Percentiles rank a stretch among this genome's conserved stretches.
These are phyloP conservation scores for Kwoniella dejecticola DNA, from an alignment of 768 basidiomycete species.

Conservation along the genomic window DNA sequence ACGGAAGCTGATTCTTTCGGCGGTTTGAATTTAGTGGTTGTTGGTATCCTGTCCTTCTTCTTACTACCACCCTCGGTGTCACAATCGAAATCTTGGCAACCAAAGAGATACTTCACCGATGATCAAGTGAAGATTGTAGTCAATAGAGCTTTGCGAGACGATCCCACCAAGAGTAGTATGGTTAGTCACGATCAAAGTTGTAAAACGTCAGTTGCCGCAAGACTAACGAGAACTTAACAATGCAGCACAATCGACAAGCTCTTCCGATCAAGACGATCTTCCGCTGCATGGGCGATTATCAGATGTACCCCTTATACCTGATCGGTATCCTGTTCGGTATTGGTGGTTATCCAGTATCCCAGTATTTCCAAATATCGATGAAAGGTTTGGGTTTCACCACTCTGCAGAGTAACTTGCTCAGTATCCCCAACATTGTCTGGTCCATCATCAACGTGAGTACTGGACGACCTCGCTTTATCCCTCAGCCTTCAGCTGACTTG, in stretches of 20 bases:
- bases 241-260: slow-evolving; percentile 58
- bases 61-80: slow-evolving; percentile 48
- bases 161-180: slow-evolving; percentile 33
- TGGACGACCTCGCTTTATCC: slow-evolving; percentile 54
- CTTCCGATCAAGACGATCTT: slow-evolving; percentile 42
- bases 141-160: slow-evolving; percentile 42
- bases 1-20: too few species aligned
- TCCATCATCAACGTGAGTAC: slow-evolving; percentile 47
- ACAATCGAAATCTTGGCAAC: slow-evolving; percentile 46
- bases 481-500: slow-evolving; percentile 46
- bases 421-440: slow-evolving; percentile 47
- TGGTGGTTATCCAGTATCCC: slow-evolving; percentile 38
- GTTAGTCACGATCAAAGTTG: slow-evolving; percentile 6
- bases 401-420: slow-evolving; percentile 52
- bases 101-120: slow-evolving; percentile 55
- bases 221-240: background rate
- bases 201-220: background rate
- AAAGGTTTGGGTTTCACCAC: slow-evolving; percentile 51
- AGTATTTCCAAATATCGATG: slow-evolving; percentile 51
- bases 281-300: slow-evolving; percentile 46
- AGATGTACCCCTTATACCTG: slow-evolving; percentile 53
- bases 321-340: slow-evolving; percentile 54
- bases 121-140: slow-evolving; percentile 54
- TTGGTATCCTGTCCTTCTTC: slow-evolving; percentile 54
- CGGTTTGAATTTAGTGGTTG: slow-evolving; percentile 22